These are phyloP conservation scores for Andrographis paniculata DNA, from an alignment of 305 asterid genomes.

Conservation along the genomic window DNA sequence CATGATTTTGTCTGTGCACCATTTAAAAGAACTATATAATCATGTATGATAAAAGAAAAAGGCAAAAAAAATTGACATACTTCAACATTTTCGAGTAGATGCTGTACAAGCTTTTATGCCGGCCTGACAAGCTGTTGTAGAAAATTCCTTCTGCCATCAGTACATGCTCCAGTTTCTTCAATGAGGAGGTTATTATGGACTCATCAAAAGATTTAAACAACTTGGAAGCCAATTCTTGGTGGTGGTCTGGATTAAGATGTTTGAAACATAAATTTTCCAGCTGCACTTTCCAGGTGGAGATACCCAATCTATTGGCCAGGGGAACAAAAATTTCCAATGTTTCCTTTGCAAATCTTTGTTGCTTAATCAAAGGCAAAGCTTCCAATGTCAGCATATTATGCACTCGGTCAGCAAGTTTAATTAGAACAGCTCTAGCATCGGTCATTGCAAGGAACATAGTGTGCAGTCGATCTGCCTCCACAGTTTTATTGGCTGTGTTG, in stretches of 20 bases:
- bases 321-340: slow-evolving; percentile 91
- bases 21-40: no score
- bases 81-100: slow-evolving; percentile 79
- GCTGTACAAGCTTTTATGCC: slow-evolving; percentile 92
- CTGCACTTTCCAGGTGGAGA: slow-evolving; percentile 87
- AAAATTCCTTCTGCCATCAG: slow-evolving; percentile 45
- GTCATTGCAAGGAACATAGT: slow-evolving; percentile 98
- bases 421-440: slow-evolving; percentile 92
- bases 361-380: slow-evolving; percentile 60
- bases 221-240: slow-evolving; percentile 63
- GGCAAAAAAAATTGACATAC: slow-evolving; percentile 27
- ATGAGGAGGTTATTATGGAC: slow-evolving; percentile 54
- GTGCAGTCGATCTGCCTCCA: slow-evolving; percentile 83
- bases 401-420: slow-evolving; percentile 84
- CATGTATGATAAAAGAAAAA: not conserved
- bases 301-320: slow-evolving; percentile 85
- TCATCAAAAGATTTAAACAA: slow-evolving; percentile 56
- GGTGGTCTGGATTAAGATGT: slow-evolving; percentile 63
- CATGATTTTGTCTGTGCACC: not conserved
- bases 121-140: slow-evolving; percentile 61
- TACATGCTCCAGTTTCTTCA: slow-evolving; percentile 62
- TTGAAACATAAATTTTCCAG: slow-evolving; percentile 84
- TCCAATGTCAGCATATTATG: slow-evolving; percentile 93
- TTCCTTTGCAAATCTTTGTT: slow-evolving; percentile 90
- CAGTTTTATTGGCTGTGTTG: slow-evolving; percentile 77